phyloP scores from a whole-genome alignment of 2,329 filamentous ascomycete genomes.

The Lachnellula arida region DNA sequence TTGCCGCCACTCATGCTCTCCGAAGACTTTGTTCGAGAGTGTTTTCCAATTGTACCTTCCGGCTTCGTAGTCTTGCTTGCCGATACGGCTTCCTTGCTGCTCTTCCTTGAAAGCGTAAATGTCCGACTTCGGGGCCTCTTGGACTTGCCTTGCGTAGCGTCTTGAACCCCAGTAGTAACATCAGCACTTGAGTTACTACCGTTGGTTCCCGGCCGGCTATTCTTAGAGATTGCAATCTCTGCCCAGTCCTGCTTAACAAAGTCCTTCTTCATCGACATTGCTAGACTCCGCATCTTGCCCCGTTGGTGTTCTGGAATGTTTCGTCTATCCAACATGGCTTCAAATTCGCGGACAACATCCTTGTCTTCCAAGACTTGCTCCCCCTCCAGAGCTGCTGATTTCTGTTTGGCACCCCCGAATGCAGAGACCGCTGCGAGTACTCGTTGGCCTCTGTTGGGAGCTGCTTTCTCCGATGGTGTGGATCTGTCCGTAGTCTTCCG shows the following conservation, averaged over 20 bases:
- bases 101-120: slow-evolving; percentile 51
- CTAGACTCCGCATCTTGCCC: slow-evolving; percentile 89
- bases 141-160: slow-evolving; percentile 38
- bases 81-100: slow-evolving; percentile 53
- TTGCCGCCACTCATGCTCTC: slow-evolving; percentile 60
- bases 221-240: slow-evolving; percentile 53
- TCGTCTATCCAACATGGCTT: slow-evolving; percentile 70
- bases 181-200: slow-evolving; percentile 35
- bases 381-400: slow-evolving; percentile 31
- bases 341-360: slow-evolving; percentile 53
- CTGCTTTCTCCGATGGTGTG: slow-evolving; percentile 26
- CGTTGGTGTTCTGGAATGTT: slow-evolving; percentile 93
- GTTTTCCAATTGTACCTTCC: slow-evolving; percentile 57
- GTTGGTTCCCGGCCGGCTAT: slow-evolving; percentile 40
- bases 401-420: slow-evolving; percentile 49
- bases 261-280: slow-evolving; percentile 87
- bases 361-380: slow-evolving; percentile 41
- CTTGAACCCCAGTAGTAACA: slow-evolving; percentile 35
- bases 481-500: slow-evolving; percentile 22
- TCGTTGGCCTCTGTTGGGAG: slow-evolving; percentile 45
- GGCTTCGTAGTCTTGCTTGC: slow-evolving; percentile 71
- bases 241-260: slow-evolving; percentile 88
- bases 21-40: slow-evolving; percentile 67
- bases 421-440: slow-evolving; percentile 62
- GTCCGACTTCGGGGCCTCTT: slow-evolving; percentile 66